Conservation (phyloP, 768 basidiomycete species). For the Pulveroboletus sp. region DNA sequence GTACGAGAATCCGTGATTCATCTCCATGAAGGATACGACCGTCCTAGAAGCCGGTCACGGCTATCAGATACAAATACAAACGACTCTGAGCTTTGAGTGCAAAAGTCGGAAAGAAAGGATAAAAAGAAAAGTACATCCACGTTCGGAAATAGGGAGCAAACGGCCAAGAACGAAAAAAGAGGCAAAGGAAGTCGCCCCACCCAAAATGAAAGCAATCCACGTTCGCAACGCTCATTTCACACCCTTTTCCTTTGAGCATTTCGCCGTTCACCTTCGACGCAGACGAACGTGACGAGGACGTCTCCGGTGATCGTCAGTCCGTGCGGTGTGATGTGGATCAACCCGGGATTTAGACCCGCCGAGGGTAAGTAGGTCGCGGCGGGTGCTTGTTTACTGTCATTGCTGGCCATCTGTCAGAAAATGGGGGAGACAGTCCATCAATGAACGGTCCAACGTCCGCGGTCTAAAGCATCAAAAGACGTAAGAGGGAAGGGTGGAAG, state of each 20-base stretch:
- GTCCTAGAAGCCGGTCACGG: neutral
- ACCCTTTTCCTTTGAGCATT: slow-evolving; percentile 23
- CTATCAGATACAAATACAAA: slow-evolving; percentile 1
- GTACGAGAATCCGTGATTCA: no score
- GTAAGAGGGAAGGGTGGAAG: neutral
- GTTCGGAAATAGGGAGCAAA: neutral
- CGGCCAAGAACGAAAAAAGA: neutral
- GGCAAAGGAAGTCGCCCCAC: neutral
- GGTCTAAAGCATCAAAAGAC: neutral
- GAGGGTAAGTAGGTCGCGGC: slow-evolving; percentile 29
- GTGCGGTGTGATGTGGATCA: slow-evolving; percentile 33
- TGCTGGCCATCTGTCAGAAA: slow-evolving; percentile 27
- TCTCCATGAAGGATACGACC: no score
- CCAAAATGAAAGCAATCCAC: neutral
- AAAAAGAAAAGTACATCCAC: neutral
- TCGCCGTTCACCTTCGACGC: slow-evolving; percentile 32
- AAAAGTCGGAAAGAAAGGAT: neutral
- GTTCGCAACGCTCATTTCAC: neutral
- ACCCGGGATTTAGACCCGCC: slow-evolving; percentile 24
- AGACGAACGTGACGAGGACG: slow-evolving; percentile 32
- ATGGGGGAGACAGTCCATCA: neutral
- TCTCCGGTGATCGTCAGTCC: slow-evolving; percentile 31
- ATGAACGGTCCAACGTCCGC: neutral
- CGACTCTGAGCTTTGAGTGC: neutral
- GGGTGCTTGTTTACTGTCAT: slow-evolving; percentile 32